Conservation (phyloP, 805 yeast species). For the Yarrowia keelungensis region DNA sequence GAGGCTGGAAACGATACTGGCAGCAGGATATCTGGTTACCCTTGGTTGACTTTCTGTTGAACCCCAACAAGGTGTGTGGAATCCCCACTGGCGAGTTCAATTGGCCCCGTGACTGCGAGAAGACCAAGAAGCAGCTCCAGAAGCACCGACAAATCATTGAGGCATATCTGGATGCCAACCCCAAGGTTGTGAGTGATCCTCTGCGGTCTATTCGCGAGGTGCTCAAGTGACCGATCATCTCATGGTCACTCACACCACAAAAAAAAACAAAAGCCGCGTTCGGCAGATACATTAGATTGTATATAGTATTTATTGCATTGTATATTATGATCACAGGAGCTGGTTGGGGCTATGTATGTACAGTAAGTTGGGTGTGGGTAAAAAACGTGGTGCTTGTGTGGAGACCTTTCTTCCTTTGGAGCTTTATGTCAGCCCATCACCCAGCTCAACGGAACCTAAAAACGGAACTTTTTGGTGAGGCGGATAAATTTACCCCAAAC, state of each 20-base stretch:
- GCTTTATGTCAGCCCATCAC: background rate
- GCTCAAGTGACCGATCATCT: constrained; percentile 4
- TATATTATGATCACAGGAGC: constrained; percentile 21
- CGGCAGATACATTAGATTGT: constrained; percentile 35
- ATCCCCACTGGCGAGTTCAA: constrained; percentile 7
- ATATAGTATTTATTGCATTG: constrained; percentile 38
- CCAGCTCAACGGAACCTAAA: constrained; percentile 10
- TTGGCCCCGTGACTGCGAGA: constrained; percentile 29
- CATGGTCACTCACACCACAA: background rate
- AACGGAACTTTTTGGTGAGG: background rate
- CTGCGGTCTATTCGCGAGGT: constrained; percentile 30
- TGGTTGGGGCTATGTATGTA: constrained; percentile 17
- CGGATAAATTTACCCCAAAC: constrained; percentile 16
- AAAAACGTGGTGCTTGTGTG: too few species aligned
- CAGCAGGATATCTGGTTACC: constrained; percentile 72
- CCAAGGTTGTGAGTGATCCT: constrained; percentile 27
- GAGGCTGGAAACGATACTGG: constrained; percentile 75
- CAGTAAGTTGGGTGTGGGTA: background rate
- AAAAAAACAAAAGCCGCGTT: constrained; percentile 12
- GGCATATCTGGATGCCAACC: constrained; percentile 24
- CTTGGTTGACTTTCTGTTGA: constrained; percentile 67
- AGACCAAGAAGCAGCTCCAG: constrained; percentile 21
- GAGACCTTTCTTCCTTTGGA: background rate
- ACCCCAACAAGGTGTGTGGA: constrained; percentile 54
- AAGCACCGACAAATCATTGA: constrained; percentile 11